phyloP scores from a whole-genome alignment of 192 early-diverging fungal species.

The Umbelopsis sp. region DNA sequence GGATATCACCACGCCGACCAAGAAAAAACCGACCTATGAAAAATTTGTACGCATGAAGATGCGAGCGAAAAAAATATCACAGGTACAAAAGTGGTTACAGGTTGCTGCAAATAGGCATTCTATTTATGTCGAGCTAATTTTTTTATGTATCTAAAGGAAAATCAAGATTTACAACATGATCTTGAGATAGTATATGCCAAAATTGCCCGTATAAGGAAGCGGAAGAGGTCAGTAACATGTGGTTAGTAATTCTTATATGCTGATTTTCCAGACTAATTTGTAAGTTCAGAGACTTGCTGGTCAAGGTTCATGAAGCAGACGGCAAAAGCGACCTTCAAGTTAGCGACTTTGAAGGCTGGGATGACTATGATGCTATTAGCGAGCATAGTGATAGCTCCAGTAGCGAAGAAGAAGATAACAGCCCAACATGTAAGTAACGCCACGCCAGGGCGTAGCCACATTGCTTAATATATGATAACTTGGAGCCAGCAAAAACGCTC shows the following conservation, averaged over 20 bases:
- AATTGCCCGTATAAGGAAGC: slow-evolving; percentile 6
- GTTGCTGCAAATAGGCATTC: neutral
- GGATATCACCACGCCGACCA: neutral
- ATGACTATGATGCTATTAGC: neutral
- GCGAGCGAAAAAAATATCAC: neutral
- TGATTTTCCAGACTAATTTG: neutral
- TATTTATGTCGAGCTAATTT: neutral
- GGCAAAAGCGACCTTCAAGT: neutral
- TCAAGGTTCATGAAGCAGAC: slow-evolving; percentile 12
- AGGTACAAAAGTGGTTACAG: neutral
- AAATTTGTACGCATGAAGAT: slow-evolving; percentile 19
- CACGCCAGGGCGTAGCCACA: no score
- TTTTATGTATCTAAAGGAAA: neutral
- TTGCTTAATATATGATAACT: no score
- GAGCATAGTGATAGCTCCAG: slow-evolving; percentile 11
- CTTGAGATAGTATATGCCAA: slow-evolving; percentile 2
- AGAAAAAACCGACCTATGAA: slow-evolving; percentile 13
- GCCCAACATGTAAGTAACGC: neutral
- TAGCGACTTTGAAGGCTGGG: neutral
- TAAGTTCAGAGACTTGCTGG: neutral
- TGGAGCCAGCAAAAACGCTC: no score
- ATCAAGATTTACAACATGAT: neutral
- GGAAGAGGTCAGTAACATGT: neutral
- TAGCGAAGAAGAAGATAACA: neutral
- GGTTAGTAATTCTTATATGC: neutral